Base-by-base conservation (phyloP, 495 filamentous ascomycete species). In the Geopyxis carbonaria region DNA sequence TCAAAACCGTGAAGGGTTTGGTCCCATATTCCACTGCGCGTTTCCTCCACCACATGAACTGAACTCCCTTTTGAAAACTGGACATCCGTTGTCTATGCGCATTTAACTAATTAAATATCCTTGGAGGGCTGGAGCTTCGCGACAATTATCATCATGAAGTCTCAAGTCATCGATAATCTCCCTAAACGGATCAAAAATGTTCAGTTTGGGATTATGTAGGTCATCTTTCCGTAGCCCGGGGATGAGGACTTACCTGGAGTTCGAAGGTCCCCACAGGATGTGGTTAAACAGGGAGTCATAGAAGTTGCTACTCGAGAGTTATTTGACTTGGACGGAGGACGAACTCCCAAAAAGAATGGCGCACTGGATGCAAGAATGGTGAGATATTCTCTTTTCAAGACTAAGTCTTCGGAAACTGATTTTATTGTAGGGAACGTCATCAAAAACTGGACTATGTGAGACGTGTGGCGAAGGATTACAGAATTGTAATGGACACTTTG, bases 401-500 rank as follows among this genome's bases (percentile, higher is more conserved):
- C 35, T 37, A 23, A 13, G 25, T 51, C 60, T 31, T 60, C 47
- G 38, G 38, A 34, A 15, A 13, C 22, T 19, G 22, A 8, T 8
- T 10, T 44, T n/a, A 19, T 21, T 37, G 18, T 44, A 68, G 66
- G 89, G 89, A 51, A 83, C 80, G n/a, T 92, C 84, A 75, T 68
- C 54, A 79, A 73, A 83, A 59, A 69, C 62, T 9, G 75, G 66
- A 25, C 61, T 57, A 24, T 97, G 89, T 59, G 66, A 73, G 39
- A 95, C 89, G 15, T 97, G 89, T 58, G 73, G 77, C 32, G 68
- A 76, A 43, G 65, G 68, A 7, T 62, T 94, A 28, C 67, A 80
- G 40, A 66, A 73, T 31, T 97, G 89, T 57, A 86, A 85, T 45
- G 89, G 89, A 18, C 89, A 97, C 59, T 97, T 94, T 45, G 89